Conservation (phyloP, 192 early-diverging fungal genomes). For the Backusella luteola region DNA sequence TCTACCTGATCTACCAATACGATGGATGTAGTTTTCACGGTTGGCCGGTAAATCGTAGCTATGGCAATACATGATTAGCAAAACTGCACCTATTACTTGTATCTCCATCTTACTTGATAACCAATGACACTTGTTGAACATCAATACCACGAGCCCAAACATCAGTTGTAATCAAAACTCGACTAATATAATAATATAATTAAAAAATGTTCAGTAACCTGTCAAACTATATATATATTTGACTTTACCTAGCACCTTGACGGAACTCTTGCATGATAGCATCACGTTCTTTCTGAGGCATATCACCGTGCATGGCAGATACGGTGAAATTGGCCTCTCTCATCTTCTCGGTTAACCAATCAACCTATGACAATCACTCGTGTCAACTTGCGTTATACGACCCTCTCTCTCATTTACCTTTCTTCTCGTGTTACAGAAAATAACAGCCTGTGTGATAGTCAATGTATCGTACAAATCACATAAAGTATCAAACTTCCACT, state of each 20-base stretch:
- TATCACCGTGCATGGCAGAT: slow-evolving; percentile 98
- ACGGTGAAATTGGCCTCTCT: slow-evolving; percentile 97
- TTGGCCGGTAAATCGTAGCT: slow-evolving; percentile 93
- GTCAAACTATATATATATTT: background rate
- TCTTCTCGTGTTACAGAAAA: slow-evolving; percentile 95
- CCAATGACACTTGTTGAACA: slow-evolving; percentile 98
- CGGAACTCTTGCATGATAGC: slow-evolving; percentile 98
- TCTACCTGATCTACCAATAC: slow-evolving; percentile 96
- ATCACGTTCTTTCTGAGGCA: slow-evolving; percentile 97
- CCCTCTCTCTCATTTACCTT: slow-evolving; percentile 54
- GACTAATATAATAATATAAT: slow-evolving; percentile 52
- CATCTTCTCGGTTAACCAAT: slow-evolving; percentile 97
- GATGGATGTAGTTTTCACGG: slow-evolving; percentile 98
- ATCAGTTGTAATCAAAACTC: slow-evolving; percentile 97
- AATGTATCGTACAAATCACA: slow-evolving; percentile 97
- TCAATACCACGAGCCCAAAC: slow-evolving; percentile 99
- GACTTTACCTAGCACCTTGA: slow-evolving; percentile 69
- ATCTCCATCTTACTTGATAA: slow-evolving; percentile 57
- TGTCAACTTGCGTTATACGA: background rate
- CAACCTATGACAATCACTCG: slow-evolving; percentile 54
- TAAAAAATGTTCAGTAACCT: background rate
- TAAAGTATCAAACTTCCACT: slow-evolving; percentile 98
- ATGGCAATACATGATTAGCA: background rate
- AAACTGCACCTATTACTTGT: background rate
- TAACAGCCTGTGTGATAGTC: slow-evolving; percentile 98